Conservation (phyloP, 176 grass and related monocot species). For the Raddia distichophylla region DNA sequence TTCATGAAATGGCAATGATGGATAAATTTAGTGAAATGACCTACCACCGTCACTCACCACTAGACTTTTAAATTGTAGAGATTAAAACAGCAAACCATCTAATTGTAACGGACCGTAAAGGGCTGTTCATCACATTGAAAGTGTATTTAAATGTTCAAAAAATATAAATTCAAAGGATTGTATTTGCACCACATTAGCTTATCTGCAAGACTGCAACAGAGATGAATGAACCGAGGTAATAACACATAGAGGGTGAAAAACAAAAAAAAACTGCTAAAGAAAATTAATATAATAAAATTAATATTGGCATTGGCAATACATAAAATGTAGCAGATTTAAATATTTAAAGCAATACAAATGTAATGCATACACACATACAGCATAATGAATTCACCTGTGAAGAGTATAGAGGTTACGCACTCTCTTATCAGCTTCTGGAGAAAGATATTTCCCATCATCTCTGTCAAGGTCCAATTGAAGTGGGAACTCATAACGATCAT, state of each 20-base stretch:
- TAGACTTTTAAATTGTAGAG: no score
- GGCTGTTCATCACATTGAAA: background rate
- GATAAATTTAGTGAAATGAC: no score
- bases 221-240: background rate
- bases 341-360: conserved; percentile 1
- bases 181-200: background rate
- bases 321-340: background rate
- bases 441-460: conserved; percentile 71
- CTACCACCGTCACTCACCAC: no score
- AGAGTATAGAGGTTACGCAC: conserved; percentile 80
- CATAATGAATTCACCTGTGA: conserved; percentile 62
- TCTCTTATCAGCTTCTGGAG: conserved; percentile 65
- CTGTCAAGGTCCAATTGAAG: conserved; percentile 74
- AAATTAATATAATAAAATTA: conserved; percentile 27
- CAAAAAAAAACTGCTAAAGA: conserved; percentile 6
- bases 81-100: background rate
- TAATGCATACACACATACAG: background rate
- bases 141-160: background rate
- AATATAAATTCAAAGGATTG: background rate
- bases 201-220: background rate
- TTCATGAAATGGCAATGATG: no score
- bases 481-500: conserved; percentile 79
- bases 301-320: conserved; percentile 1
- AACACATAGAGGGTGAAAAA: background rate
- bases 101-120: background rate